Conservation (phyloP, 2,329 filamentous ascomycete species). For the Diplocarpon rosae region DNA sequence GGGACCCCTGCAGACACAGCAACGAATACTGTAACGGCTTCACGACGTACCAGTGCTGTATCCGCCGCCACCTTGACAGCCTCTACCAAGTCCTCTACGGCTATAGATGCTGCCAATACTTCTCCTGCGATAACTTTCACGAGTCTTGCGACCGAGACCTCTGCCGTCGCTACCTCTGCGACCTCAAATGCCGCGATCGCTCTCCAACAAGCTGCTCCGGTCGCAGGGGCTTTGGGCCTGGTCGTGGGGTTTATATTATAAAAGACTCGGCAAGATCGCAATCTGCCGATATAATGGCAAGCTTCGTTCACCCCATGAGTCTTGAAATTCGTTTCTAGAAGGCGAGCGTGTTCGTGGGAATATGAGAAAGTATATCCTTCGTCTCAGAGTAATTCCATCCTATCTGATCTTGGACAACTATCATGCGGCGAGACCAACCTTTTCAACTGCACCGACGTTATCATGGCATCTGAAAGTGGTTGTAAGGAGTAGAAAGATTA, state of each 20-base stretch:
- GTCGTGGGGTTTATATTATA: conserved; percentile 1
- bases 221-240: neutral
- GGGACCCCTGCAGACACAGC: neutral
- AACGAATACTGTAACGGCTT: neutral
- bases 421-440: too few relatives aligned
- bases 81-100: neutral
- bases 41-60: neutral
- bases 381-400: too few relatives aligned
- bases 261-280: neutral
- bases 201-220: neutral
- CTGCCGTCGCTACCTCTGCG: neutral
- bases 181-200: neutral
- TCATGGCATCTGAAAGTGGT: too few relatives aligned
- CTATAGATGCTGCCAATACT: neutral
- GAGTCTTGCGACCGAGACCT: neutral
- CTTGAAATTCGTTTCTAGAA: too few relatives aligned
- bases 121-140: neutral
- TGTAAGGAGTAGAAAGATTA: too few relatives aligned
- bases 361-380: too few relatives aligned
- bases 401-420: too few relatives aligned
- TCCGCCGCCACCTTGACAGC: neutral
- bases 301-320: neutral
- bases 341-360: too few relatives aligned
- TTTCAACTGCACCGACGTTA: too few relatives aligned
- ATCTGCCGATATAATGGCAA: neutral